phyloP scores from a whole-genome alignment of 805 yeast species.

The Sungouiozyma ichnusensis region DNA sequence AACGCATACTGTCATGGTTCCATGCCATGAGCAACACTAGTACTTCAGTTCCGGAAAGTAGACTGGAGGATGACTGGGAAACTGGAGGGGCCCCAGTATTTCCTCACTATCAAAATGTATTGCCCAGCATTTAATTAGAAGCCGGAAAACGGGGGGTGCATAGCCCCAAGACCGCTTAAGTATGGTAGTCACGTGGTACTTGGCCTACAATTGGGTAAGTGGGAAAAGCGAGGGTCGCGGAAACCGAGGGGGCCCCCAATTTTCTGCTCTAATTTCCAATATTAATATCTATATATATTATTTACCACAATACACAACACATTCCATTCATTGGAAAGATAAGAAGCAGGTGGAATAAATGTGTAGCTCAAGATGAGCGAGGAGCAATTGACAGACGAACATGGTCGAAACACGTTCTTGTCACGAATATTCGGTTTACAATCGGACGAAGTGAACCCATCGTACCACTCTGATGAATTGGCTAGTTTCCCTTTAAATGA shows the following conservation, averaged over 20 bases:
- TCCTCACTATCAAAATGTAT: neutral
- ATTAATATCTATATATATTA: neutral
- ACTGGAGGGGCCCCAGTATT: neutral
- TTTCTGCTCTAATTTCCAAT: neutral
- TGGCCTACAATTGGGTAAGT: too few relatives aligned
- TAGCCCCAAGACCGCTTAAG: too few relatives aligned
- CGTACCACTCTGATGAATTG: slow-evolving; percentile 22
- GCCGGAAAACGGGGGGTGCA: neutral
- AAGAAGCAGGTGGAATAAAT: neutral
- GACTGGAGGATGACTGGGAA: too few relatives aligned
- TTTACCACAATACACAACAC: neutral
- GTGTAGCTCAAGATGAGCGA: neutral
- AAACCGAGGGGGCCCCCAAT: neutral
- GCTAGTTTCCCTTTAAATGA: slow-evolving; percentile 12
- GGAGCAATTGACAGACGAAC: neutral
- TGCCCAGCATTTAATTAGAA: neutral
- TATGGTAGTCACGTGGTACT: too few relatives aligned
- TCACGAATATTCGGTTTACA: slow-evolving; percentile 28
- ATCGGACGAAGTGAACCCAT: slow-evolving; percentile 20
- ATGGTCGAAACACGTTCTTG: slow-evolving; percentile 21
- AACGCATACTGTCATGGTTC: too few relatives aligned
- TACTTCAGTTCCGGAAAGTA: too few relatives aligned
- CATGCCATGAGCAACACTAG: too few relatives aligned
- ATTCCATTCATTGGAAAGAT: neutral
- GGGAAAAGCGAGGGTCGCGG: neutral